Evolutionary conservation across 2,329 filamentous ascomycete species (phyloP).

Genomic region (Plectosphaerella plurivora): DNA sequence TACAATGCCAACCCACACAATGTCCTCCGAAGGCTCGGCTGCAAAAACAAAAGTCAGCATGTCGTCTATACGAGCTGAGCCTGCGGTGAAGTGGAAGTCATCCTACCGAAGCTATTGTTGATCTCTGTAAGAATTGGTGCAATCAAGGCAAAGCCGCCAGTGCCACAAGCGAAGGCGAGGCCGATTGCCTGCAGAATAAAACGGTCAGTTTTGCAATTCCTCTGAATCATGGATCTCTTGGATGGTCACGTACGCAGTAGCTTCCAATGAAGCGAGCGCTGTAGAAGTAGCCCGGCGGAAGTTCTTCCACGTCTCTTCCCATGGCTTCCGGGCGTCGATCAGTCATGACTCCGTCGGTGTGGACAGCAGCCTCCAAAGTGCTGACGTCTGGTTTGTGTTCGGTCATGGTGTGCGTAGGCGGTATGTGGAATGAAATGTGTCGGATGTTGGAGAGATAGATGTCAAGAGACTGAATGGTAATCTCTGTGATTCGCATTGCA

Average conservation of each 20-base stretch:
- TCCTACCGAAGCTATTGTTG: not conserved
- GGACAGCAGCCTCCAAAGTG: not conserved
- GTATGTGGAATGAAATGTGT: not conserved
- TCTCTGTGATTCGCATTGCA: not conserved
- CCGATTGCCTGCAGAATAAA: not conserved
- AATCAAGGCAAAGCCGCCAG: not conserved
- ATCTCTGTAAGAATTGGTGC: not conserved
- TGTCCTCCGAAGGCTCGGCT: constrained; percentile 6
- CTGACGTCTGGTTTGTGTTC: not conserved
- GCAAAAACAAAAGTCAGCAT: not conserved
- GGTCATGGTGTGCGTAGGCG: not conserved
- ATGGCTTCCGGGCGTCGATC: not conserved
- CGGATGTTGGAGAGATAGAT: not conserved
- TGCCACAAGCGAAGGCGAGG: not conserved
- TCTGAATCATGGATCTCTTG: not conserved
- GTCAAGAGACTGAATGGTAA: not conserved
- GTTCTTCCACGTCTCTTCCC: not conserved
- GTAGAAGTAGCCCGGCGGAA: not conserved
- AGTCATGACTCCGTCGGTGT: not conserved
- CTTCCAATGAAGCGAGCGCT: not conserved
- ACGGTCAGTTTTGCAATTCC: not conserved
- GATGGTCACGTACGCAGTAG: not conserved
- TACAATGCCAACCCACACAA: constrained; percentile 22
- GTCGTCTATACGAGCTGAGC: not conserved
- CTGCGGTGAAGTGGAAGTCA: not conserved